Conservation (phyloP, 202 grass and related monocot species). For the Cymbopogon flexuosus region DNA sequence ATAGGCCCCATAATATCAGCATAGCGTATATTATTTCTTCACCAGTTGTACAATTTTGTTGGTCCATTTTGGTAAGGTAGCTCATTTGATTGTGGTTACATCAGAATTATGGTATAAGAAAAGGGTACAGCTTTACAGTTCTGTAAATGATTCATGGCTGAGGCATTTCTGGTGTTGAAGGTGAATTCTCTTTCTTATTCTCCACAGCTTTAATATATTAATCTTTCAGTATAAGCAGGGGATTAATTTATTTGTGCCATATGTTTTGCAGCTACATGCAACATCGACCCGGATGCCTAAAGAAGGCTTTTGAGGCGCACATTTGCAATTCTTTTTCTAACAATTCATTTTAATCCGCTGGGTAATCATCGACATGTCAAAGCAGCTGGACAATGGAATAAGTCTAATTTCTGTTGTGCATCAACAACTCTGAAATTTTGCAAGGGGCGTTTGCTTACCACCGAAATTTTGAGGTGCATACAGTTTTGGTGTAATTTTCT, state of each 20-base stretch:
- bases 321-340: constrained; percentile 42
- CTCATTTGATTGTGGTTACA: constrained; percentile 34
- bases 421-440: constrained; percentile 7
- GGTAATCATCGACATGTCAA: constrained; percentile 3
- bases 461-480: constrained; percentile 21
- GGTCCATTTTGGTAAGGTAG: constrained; percentile 22
- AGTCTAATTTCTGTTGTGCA: constrained; percentile 11
- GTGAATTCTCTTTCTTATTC: constrained; percentile 34
- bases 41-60: constrained; percentile 45
- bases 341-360: constrained; percentile 30
- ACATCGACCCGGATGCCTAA: constrained; percentile 26
- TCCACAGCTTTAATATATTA: constrained; percentile 4
- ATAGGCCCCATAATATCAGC: constrained; percentile 65
- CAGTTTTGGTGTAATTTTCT: constrained; percentile 6
- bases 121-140: constrained; percentile 34
- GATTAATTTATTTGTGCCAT: constrained; percentile 16
- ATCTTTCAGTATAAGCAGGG: not conserved
- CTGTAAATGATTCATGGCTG: constrained; percentile 26
- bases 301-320: constrained; percentile 18
- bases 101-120: constrained; percentile 28
- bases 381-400: constrained; percentile 1
- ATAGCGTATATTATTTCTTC: constrained; percentile 37
- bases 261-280: constrained; percentile 40
- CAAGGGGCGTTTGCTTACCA: constrained; percentile 1
- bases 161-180: constrained; percentile 31